Percentiles rank a stretch among this genome's conserved stretches.
Conservation (phyloP, 139 green algal species). For the Pycnococcus provasolii region DNA sequence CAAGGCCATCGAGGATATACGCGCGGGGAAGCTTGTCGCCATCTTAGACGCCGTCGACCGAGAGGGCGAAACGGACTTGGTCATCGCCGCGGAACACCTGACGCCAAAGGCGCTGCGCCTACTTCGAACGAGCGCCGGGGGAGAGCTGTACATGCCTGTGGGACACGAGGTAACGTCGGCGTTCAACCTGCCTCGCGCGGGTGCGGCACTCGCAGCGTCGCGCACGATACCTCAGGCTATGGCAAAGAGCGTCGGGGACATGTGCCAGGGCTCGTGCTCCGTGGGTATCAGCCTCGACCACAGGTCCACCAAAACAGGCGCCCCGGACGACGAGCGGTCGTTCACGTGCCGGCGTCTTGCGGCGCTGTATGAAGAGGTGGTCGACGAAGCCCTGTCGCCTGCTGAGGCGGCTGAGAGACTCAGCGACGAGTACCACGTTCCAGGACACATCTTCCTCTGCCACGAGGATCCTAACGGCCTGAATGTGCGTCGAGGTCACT, state of each 20-base stretch:
- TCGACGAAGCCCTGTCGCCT: not conserved
- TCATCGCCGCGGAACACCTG: conserved; percentile 11
- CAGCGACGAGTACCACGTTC: conserved; percentile 31
- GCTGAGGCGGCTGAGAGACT: conserved; percentile 11
- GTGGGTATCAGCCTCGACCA: conserved; percentile 29
- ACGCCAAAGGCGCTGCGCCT: conserved; percentile 3
- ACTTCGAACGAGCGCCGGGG: conserved; percentile 15
- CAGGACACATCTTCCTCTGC: conserved; percentile 34
- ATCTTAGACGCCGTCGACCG: conserved; percentile 25
- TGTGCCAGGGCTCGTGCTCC: conserved; percentile 33
- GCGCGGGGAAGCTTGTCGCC: conserved; percentile 17
- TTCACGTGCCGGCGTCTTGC: conserved; percentile 29
- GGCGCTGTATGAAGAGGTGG: conserved; percentile 12
- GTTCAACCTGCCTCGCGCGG: conserved; percentile 21
- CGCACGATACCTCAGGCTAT: conserved; percentile 15
- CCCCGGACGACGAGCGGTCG: conserved; percentile 27
- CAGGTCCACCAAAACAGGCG: conserved; percentile 24
- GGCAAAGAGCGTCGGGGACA: conserved; percentile 10
- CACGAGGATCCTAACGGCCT: conserved; percentile 16
- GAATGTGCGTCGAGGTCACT: conserved; percentile 17
- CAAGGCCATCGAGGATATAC: conserved; percentile 12
- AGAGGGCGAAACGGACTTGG: conserved; percentile 31
- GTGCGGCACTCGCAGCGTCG: not conserved
- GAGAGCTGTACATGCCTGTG: conserved; percentile 31
- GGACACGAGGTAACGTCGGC: conserved; percentile 13